phyloP scores from a whole-genome alignment of 495 filamentous ascomycete genomes.

The Lichina pygmaea region DNA sequence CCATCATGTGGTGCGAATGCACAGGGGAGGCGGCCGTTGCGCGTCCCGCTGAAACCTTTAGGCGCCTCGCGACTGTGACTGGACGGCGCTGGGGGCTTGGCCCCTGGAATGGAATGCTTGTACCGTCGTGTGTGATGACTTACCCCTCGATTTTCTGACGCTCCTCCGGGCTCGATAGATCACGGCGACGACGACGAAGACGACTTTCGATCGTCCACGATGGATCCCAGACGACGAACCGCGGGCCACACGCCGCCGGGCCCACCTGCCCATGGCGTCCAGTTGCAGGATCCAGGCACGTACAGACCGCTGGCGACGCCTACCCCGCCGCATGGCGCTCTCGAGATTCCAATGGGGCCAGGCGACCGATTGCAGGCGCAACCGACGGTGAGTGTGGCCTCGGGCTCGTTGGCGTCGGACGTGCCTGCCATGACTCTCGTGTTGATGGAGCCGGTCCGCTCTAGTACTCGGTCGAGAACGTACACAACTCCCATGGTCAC shows the following conservation, averaged over 20 bases:
- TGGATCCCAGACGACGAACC: slow-evolving; percentile 18
- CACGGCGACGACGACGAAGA: slow-evolving; percentile 20
- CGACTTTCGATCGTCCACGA: slow-evolving; percentile 26
- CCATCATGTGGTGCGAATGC: background rate
- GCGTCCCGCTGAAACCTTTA: background rate
- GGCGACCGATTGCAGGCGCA: slow-evolving; percentile 42
- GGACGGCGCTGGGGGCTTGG: too few species aligned
- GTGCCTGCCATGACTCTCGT: background rate
- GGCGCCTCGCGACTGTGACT: background rate
- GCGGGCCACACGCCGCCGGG: slow-evolving; percentile 30
- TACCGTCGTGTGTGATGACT: background rate
- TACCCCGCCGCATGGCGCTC: slow-evolving; percentile 15
- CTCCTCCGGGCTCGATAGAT: slow-evolving; percentile 3
- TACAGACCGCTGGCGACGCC: slow-evolving; percentile 6
- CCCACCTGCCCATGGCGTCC: slow-evolving; percentile 31
- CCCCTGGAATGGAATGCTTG: too few species aligned
- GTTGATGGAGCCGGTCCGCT: background rate
- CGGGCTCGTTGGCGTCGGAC: background rate
- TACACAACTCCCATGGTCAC: slow-evolving; percentile 41
- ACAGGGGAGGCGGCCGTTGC: background rate
- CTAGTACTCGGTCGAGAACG: slow-evolving; percentile 57
- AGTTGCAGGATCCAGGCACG: slow-evolving; percentile 30
- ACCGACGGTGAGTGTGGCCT: slow-evolving; percentile 30
- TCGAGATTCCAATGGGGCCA: slow-evolving; percentile 43
- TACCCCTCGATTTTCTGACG: background rate